Conservation (phyloP, 192 early-diverging fungal species). For the Gonapodya prolifera region DNA sequence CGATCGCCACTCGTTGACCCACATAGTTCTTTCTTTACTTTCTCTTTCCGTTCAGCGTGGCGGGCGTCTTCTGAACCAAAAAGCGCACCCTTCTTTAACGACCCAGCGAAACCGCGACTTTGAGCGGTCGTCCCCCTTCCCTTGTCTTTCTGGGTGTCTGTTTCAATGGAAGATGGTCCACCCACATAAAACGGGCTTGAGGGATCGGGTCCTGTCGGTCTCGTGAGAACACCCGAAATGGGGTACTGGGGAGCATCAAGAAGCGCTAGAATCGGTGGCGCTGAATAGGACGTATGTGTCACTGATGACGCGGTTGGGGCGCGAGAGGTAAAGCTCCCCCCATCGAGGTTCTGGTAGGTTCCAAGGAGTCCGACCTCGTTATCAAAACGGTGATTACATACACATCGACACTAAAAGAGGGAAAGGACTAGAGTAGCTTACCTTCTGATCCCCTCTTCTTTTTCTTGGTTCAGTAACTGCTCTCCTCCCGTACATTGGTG, state of each 20-base stretch:
- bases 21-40: neutral
- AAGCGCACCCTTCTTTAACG: neutral
- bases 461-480: neutral
- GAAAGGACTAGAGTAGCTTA: neutral
- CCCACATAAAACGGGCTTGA: neutral
- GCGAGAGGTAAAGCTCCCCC: neutral
- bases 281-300: neutral
- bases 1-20: too few relatives aligned
- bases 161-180: neutral
- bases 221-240: neutral
- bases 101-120: neutral
- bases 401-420: neutral
- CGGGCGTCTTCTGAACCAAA: neutral
- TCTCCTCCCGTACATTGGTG: neutral
- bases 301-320: neutral
- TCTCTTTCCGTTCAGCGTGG: neutral
- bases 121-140: neutral
- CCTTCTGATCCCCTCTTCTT: neutral
- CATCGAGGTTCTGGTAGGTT: neutral
- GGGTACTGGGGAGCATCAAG: neutral
- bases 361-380: neutral
- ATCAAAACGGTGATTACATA: neutral
- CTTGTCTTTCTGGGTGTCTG: neutral
- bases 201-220: neutral
- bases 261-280: neutral